A percentile compares a stretch with the other conserved stretches of the same genome.
These are phyloP conservation scores for Daldinia sp. DNA, from an alignment of 2,329 filamentous ascomycete genomes.

Conservation along the genomic window DNA sequence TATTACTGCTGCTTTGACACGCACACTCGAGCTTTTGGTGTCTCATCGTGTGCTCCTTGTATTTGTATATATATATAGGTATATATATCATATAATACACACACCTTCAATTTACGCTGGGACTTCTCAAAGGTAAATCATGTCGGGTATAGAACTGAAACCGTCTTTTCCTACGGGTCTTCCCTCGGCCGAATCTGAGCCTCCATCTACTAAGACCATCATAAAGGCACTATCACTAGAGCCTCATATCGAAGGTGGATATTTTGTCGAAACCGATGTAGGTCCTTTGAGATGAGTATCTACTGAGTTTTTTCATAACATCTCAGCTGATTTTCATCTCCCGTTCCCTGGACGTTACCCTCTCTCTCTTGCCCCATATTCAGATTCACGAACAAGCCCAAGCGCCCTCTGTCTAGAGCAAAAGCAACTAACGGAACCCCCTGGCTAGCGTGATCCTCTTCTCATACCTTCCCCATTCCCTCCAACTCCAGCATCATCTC, in stretches of 20 bases:
- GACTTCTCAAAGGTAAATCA: background rate
- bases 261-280: conserved; percentile 71
- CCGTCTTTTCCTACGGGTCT: conserved; percentile 11
- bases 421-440: conserved; percentile 8
- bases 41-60: no score
- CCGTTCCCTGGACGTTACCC: background rate
- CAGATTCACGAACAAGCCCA: background rate
- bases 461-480: conserved; percentile 68
- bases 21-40: background rate
- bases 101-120: background rate
- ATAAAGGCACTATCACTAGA: conserved; percentile 60
- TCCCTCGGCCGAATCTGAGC: conserved; percentile 7
- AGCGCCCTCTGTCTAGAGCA: background rate
- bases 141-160: conserved; percentile 17
- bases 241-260: conserved; percentile 71
- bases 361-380: background rate
- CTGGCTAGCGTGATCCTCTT: conserved; percentile 55
- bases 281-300: background rate
- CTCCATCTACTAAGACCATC: conserved; percentile 30
- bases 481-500: conserved; percentile 51
- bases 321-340: background rate
- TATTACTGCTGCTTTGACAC: background rate
- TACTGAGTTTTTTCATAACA: background rate
- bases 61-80: background rate
- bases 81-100: background rate